Base-by-base conservation (phyloP, 306 rosid species). In the Pachyrhizus erosus region DNA sequence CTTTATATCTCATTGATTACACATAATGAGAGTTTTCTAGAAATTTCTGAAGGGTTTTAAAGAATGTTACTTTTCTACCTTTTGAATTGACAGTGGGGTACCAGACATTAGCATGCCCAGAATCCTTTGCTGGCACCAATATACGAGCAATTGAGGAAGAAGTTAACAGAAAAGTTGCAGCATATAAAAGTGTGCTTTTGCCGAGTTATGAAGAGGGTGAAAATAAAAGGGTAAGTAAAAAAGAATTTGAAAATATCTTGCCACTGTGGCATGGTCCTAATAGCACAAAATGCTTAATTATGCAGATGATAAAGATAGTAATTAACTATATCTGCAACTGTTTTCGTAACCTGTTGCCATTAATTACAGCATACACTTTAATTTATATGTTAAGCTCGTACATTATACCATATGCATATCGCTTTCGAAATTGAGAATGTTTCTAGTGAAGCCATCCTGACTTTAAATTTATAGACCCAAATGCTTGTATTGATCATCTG, bases 121-220 rank as follows among this genome's bases (percentile, higher is more conserved):
- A 89, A 15, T 83, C 89, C 70, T 76, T 88, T 40, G 48, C 74
- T 68, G 91, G 86, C 73, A 81, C 85, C 0, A 85, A 86, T 66
- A 52, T 57, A 52, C 89, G 89, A 37, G 85, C 88, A 33, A 87
- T 88, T 80, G 91, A 91, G 88, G 92, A 91, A 42, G 91, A 76
- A 85, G 93, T 89, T 78, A 70, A 79, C 45, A 87, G 78, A 88
- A 91, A 88, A 88, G 77, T 87, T 85, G 88, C 87, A 61, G 64
- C 80, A 26, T 91, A 91, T 67, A 83, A 82, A 29, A 78, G 64
- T 70, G 81, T 82, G 90, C 92, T 91, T 65, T 58, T 43, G 49
- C 48, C 76, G 3, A 86, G 87, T 82, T 85, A 85, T 1, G 74
- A 77, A 58, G 77, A 64, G 67, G 82, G 82, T 66, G 82, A 79